These are phyloP conservation scores for Lichtheimia ramosa DNA, from an alignment of 371 early-diverging fungal genomes.

Conservation along the genomic window DNA sequence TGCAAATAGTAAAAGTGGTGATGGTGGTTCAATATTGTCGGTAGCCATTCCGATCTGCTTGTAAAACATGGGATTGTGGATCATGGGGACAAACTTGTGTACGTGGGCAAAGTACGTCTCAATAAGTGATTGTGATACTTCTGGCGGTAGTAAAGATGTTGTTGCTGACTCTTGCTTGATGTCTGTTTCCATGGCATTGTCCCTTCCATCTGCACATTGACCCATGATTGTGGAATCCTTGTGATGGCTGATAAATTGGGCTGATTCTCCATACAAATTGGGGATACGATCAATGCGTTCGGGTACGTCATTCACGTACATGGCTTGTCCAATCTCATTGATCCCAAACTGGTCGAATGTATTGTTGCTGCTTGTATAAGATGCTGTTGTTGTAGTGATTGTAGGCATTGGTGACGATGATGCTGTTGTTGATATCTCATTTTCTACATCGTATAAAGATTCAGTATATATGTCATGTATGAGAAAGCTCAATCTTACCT, in stretches of 20 bases:
- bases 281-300: constrained; percentile 31
- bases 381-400: background rate
- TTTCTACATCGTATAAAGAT: background rate
- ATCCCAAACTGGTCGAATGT: constrained; percentile 13
- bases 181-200: background rate
- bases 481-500: background rate
- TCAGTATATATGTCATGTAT: background rate
- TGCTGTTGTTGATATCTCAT: background rate
- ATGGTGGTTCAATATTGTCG: constrained; percentile 33
- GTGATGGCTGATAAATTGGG: background rate
- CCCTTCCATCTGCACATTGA: background rate
- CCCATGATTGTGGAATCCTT: background rate
- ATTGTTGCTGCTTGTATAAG: background rate
- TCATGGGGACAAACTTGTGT: constrained; percentile 60
- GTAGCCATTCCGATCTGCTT: constrained; percentile 40
- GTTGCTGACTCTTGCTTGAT: background rate
- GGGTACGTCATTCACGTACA: constrained; percentile 34
- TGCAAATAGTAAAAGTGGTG: constrained; percentile 51
- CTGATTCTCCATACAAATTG: constrained; percentile 5
- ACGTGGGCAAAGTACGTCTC: constrained; percentile 55
- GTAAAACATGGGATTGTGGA: constrained; percentile 55
- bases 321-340: constrained; percentile 46
- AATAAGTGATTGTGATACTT: constrained; percentile 23
- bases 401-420: background rate
- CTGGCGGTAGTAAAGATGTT: constrained; percentile 5